These are phyloP conservation scores for Lactarius sanguifluus DNA, from an alignment of 768 basidiomycete species.

Conservation along the genomic window DNA sequence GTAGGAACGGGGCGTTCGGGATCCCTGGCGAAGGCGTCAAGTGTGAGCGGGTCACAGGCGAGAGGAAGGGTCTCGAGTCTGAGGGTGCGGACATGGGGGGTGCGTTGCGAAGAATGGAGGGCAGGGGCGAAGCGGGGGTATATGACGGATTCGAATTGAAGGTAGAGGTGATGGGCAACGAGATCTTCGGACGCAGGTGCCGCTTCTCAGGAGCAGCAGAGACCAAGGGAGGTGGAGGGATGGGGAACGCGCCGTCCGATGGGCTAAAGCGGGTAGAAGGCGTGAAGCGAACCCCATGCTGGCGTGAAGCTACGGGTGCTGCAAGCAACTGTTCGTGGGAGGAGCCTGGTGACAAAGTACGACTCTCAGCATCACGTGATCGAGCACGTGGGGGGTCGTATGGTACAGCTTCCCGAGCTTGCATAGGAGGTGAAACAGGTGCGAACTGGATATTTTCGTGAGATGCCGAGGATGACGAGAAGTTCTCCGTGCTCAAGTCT, in stretches of 20 bases:
- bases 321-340: background rate
- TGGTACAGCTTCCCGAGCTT: background rate
- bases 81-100: slow-evolving; percentile 4
- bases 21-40: slow-evolving; percentile 13
- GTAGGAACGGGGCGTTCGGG: slow-evolving; percentile 8
- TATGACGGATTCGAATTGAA: background rate
- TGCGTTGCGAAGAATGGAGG: background rate
- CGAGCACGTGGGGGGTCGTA: background rate
- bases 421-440: background rate
- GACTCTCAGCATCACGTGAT: slow-evolving; percentile 1
- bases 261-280: slow-evolving; percentile 23
- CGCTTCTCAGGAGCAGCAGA: background rate
- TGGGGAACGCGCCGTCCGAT: slow-evolving; percentile 4
- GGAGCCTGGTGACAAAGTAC: background rate
- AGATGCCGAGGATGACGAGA: slow-evolving; percentile 2
- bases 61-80: slow-evolving; percentile 10
- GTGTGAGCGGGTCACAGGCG: background rate
- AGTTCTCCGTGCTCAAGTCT: slow-evolving; percentile 6
- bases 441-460: slow-evolving; percentile 5
- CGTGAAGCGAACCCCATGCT: slow-evolving; percentile 22
- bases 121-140: background rate
- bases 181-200: slow-evolving; percentile 14
- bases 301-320: slow-evolving; percentile 2
- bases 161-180: background rate
- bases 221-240: background rate